A percentile compares a stretch with the other conserved stretches of the same genome.
These are phyloP conservation scores for Lomentospora prolificans DNA, from an alignment of 2,329 filamentous ascomycete genomes.

Conservation along the genomic window DNA sequence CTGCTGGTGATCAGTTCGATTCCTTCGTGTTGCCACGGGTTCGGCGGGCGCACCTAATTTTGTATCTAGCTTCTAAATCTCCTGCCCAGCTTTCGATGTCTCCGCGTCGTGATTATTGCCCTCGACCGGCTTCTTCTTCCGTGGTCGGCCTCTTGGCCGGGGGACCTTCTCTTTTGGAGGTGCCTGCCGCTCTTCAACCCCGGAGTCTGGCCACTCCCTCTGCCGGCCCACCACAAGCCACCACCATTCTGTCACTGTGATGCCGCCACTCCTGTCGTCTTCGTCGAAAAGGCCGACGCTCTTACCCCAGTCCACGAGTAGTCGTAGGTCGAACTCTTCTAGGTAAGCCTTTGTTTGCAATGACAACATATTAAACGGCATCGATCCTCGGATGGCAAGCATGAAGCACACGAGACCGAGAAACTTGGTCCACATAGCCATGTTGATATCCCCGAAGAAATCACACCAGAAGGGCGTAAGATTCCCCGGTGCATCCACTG, in stretches of 20 bases:
- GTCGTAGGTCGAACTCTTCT: conserved; percentile 51
- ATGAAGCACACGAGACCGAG: conserved; percentile 53
- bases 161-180: not conserved
- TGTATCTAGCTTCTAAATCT: too few species aligned
- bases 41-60: too few species aligned
- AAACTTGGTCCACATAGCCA: conserved; percentile 53
- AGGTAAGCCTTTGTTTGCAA: conserved; percentile 46
- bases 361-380: conserved; percentile 41
- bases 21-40: too few species aligned
- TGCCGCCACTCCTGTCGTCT: conserved; percentile 28
- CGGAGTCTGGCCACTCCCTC: not conserved
- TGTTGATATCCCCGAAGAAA: conserved; percentile 51
- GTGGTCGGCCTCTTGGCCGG: conserved; percentile 2
- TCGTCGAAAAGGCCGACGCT: conserved; percentile 39
- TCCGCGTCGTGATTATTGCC: not conserved
- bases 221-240: conserved; percentile 46
- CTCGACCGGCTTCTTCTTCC: not conserved
- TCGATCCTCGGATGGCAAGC: conserved; percentile 51
- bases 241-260: conserved; percentile 54
- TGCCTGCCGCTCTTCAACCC: not conserved
- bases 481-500: conserved; percentile 28
- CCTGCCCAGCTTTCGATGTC: too few species aligned
- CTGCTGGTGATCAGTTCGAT: too few species aligned
- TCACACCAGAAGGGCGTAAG: conserved; percentile 64
- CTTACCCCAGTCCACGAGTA: conserved; percentile 50